Base-by-base conservation (phyloP, 352 stramenopile genomes). In the Globisporangium acanthophoron region DNA sequence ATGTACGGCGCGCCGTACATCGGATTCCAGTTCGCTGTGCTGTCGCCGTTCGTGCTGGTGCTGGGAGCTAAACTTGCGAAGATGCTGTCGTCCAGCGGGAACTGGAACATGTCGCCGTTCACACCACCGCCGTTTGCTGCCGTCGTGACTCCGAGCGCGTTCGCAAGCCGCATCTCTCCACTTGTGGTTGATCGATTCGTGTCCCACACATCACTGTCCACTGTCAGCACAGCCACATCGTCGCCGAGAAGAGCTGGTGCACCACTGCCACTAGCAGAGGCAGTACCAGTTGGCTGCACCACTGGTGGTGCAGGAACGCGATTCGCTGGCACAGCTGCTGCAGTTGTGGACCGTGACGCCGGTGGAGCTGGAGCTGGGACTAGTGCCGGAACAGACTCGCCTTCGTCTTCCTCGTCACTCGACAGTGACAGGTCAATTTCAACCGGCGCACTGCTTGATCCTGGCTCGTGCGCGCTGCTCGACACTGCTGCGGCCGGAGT, bases 381-480 rank as follows among this genome's bases (percentile, higher is more conserved):
- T 20, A 18, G 24, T 11, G 47, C 20, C 24, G 39, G 24, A 52
- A 24, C 24, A 24, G 20, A 5, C 9, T 71, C 61, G 9, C 65
- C 71, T 0, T 75, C 74, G 9, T 83, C 73, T 56, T 94, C 84
- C 27, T 90, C 81, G 44, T 88, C 81, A 33, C 76, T 89, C 7
- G 75, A 81, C 18, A 89, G 56, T 24, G 67, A 74, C 49, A 94
- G 61, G 65, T 92, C 81, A 43, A 94, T 94, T 48, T 89, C 82
- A 37, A 90, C 64, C 3, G 80, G 78, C 20, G 69, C 65, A 24
- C 66, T 60, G 60, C 56, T 75, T 24, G 62, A 72, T 47, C 71
- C 63, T 20, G 62, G 21, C 12, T 59, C 66, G 20, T 37, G 52
- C 21, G 64, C 43, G 45, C 50, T 64, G 27, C 18, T 29, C 50